Conservation (phyloP, 495 filamentous ascomycete species). For the Pseudomonodictys pantanalensis region DNA sequence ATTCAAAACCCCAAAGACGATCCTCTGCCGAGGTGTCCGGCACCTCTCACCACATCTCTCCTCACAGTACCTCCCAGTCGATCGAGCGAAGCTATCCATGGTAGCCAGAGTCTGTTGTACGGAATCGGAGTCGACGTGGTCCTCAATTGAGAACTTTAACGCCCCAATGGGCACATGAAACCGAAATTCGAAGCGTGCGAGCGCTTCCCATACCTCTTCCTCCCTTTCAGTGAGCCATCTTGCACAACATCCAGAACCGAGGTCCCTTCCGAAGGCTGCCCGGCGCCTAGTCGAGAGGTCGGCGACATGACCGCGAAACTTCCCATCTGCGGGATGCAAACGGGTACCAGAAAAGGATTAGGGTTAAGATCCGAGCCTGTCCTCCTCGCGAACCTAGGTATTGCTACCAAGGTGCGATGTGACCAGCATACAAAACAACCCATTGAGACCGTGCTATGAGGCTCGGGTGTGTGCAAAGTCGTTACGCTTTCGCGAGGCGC, state of each 20-base stretch:
- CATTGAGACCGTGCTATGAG: constrained; percentile 50
- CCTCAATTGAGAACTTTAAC: constrained; percentile 37
- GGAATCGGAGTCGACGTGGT: constrained; percentile 40
- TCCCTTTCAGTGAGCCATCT: constrained; percentile 42
- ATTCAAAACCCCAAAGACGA: constrained; percentile 39
- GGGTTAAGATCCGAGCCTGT: constrained; percentile 76
- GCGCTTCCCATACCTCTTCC: constrained; percentile 43
- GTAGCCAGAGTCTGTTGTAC: constrained; percentile 42
- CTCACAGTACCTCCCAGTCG: constrained; percentile 18
- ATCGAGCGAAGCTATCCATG: constrained; percentile 36
- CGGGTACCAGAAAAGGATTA: constrained; percentile 61
- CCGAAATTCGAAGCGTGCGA: constrained; percentile 25
- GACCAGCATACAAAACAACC: constrained; percentile 32
- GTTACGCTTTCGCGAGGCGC: constrained; percentile 42
- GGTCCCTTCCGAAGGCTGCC: constrained; percentile 24
- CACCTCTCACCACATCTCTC: constrained; percentile 37
- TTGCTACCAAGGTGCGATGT: constrained; percentile 34
- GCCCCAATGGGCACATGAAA: constrained; percentile 40
- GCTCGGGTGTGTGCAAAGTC: constrained; percentile 41
- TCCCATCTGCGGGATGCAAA: constrained; percentile 44
- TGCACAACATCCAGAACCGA: constrained; percentile 18
- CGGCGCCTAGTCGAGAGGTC: constrained; percentile 43
- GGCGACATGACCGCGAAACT: constrained; percentile 53
- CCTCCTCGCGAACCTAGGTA: constrained; percentile 47
- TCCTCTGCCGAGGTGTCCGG: constrained; percentile 34